Evolutionary conservation across 352 stramenopile species (phyloP).

Genomic region (Pythium brassicae): DNA sequence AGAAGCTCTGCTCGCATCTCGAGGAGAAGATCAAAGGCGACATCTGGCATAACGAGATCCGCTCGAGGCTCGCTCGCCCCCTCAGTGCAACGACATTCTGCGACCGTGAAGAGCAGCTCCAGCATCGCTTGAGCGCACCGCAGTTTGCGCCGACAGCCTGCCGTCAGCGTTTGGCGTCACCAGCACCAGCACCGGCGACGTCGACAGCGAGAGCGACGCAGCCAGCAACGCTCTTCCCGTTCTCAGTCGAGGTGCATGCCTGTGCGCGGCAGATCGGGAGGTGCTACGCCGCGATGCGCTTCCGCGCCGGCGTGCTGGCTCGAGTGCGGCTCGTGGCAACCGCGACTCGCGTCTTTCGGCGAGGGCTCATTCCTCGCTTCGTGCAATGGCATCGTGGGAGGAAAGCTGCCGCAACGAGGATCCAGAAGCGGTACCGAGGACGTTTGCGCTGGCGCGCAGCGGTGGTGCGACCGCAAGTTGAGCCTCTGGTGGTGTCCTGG

Average conservation of each 20-base stretch:
- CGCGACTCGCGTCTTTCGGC: conserved; percentile 26
- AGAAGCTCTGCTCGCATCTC: conserved; percentile 29
- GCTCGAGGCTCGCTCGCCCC: conserved; percentile 39
- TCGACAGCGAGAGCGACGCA: background rate
- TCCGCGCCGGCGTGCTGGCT: conserved; percentile 20
- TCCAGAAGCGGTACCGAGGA: conserved; percentile 25
- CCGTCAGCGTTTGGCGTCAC: too few relatives aligned
- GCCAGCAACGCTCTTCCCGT: conserved; percentile 16
- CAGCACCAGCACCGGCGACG: background rate
- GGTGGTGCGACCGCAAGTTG: conserved; percentile 16
- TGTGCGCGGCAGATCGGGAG: conserved; percentile 19
- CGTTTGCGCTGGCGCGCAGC: conserved; percentile 17
- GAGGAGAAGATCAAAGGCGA: conserved; percentile 35
- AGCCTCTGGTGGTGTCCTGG: conserved; percentile 9
- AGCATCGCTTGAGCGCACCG: conserved; percentile 23
- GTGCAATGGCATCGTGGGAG: conserved; percentile 21
- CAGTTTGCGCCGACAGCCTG: conserved; percentile 12
- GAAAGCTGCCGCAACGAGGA: conserved; percentile 20
- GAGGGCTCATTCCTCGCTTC: conserved; percentile 21
- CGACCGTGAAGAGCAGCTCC: conserved; percentile 33
- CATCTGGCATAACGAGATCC: conserved; percentile 54
- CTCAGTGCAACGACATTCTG: conserved; percentile 47
- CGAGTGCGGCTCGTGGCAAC: conserved; percentile 21
- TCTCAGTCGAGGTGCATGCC: conserved; percentile 30
- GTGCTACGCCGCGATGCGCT: conserved; percentile 20